Conservation (phyloP, 768 basidiomycete species). For the Coprinellus aureogranulatus region DNA sequence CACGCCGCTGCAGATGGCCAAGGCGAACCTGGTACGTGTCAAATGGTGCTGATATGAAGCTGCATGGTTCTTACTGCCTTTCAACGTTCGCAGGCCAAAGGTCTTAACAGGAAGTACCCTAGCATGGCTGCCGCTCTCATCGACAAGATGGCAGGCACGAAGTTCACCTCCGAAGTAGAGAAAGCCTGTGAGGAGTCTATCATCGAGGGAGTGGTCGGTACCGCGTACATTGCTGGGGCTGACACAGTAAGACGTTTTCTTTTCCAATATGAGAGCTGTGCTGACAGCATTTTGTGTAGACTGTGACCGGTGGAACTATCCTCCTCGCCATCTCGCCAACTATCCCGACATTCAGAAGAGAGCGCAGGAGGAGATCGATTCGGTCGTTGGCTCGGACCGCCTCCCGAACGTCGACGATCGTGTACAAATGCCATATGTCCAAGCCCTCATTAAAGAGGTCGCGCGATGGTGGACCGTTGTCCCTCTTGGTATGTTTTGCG, state of each 20-base stretch:
- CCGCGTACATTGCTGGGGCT: constrained; percentile 4
- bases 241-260: constrained; percentile 2
- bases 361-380: constrained; percentile 25
- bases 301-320: constrained; percentile 4
- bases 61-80: too few relatives aligned
- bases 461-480: constrained; percentile 14
- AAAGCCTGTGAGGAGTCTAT: neutral
- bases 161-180: neutral
- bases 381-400: constrained; percentile 13
- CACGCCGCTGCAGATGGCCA: neutral
- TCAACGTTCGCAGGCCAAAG: neutral
- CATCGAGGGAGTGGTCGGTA: too few relatives aligned
- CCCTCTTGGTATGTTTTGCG: constrained; percentile 10
- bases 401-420: constrained; percentile 22
- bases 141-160: neutral
- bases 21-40: constrained; percentile 3
- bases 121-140: constrained; percentile 4
- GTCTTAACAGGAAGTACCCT: neutral
- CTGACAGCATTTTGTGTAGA: neutral
- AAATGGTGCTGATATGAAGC: neutral
- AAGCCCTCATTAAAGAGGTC: constrained; percentile 21
- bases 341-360: constrained; percentile 17
- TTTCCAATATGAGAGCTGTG: neutral
- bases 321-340: constrained; percentile 14
- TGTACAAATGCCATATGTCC: constrained; percentile 18